Evolutionary conservation across 2,329 filamentous ascomycete genomes (phyloP), one percentile per base, ranked within the genome.

Genomic region (Monosporascus sp.): DNA sequence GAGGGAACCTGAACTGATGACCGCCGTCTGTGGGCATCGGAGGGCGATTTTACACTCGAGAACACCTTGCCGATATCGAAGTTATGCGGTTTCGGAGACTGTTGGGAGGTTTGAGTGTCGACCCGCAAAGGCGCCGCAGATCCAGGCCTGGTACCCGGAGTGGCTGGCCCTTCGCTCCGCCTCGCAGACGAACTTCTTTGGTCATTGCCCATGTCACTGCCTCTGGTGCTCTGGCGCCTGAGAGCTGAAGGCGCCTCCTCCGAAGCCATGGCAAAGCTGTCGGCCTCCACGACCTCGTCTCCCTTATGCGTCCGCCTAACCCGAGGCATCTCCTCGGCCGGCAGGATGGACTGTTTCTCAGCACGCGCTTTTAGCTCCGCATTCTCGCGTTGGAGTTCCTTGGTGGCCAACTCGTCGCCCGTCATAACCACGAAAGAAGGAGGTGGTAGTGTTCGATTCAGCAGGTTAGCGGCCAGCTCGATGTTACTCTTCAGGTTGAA

Each of bases 291-390:
- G 17, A 96, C 71, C 67, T 97, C 94, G 54, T 97, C 92, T 14
- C 94, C 94, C 70, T 97, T 97, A 74, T 97, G 93, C 2, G 93
- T 97, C 61, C 89, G 85, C 63, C 91, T 83, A 53, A 97, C 86
- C 3, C 91, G 85, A 4, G 92, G 91, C 48, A 83, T 80, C 18
- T 88, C 84, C 20, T 89, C 83, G 15, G 90, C 82, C 55, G 93
- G 85, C 37, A 96, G 80, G 47, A 94, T 92, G 46, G 93, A 89
- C 68, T 93, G 89, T 63, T 91, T 89, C 65, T 94, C 89, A 0
- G 85, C 84, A 56, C 84, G 81, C 49, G 89, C 88, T 69, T 88
- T 88, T 78, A 93, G 85, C 62, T 86, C 84, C 17, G 88, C 88
- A 24, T 84, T 87, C 67, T 91, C 82, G 28, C 80, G 80, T 68